Conservation (phyloP, 441 rosid genomes). For the Gossypium lobatum region DNA sequence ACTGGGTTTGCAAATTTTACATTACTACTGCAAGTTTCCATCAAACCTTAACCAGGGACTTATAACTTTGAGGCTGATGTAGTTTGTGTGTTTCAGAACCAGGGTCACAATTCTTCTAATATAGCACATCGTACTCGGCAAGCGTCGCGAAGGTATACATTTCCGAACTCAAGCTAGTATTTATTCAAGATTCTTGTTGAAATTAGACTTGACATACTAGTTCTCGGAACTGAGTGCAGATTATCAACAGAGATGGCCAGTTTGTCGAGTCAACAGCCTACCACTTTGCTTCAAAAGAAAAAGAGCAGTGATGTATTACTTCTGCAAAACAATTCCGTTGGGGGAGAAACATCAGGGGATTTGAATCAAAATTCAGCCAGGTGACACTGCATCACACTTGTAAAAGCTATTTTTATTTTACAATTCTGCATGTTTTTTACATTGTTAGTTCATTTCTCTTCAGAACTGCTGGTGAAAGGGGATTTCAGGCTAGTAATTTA, state of each 20-base stretch:
- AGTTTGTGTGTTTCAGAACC: constrained; percentile 29
- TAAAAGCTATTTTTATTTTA: neutral
- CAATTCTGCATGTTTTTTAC: neutral
- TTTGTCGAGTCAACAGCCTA: constrained; percentile 37
- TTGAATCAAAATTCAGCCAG: constrained; percentile 37
- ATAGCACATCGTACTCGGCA: constrained; percentile 50
- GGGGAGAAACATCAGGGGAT: constrained; percentile 30
- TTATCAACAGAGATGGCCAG: constrained; percentile 44
- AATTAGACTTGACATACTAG: neutral
- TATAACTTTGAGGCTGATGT: neutral
- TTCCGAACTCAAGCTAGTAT: neutral
- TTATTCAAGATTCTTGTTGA: neutral
- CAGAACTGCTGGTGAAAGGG: constrained; percentile 44
- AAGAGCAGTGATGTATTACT: constrained; percentile 36
- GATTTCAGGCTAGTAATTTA: constrained; percentile 42
- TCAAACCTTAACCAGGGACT: neutral
- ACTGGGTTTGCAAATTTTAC: neutral
- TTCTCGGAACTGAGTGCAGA: constrained; percentile 29
- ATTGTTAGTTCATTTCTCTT: neutral
- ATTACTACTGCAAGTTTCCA: neutral
- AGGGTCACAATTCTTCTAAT: constrained; percentile 38
- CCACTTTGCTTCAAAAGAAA: constrained; percentile 32
- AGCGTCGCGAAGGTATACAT: constrained; percentile 42
- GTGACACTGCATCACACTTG: constrained; percentile 21
- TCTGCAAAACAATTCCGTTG: constrained; percentile 21